Base-by-base conservation (phyloP, 345 rosid species). In the Lagerstroemia speciosa region DNA sequence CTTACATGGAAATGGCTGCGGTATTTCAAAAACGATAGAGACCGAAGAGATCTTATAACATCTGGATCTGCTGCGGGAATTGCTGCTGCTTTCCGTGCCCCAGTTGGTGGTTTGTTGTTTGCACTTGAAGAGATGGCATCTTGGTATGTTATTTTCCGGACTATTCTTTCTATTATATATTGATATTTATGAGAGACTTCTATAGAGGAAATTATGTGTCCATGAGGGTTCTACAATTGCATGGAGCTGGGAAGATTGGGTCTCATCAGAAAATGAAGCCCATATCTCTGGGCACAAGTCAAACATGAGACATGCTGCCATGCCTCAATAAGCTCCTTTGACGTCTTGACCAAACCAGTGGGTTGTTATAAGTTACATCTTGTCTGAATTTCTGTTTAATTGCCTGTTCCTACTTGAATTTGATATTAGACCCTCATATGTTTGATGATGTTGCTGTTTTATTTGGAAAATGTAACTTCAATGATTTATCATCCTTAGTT, bases 51-150 rank as follows among this genome's bases (percentile, higher is more conserved):
- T 77, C 90, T 94, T 73, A 92, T 91, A 20, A 89, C 99, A 30
- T 94, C 96, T 66, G 99, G 97, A 55, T 81, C 97, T 19, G 97
- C 99, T 70, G 97, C 97, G 73, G 99, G 99, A 75, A 93, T 93
- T 32, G 91, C 97, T 67, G 91, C 91, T 20, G 83, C 97, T 1
- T 93, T 93, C 70, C 91, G 96, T 69, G 90, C 97, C 65, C 99
- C 96, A 0, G 96, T 93, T 31, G 97, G 97, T 63, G 99, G 99
- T 63, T 83, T 89, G 75, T 78, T 93, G 66, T 93, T 93, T 65
- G 85, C 97, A 24, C 84, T 93, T 64, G 97, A 93, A 79, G 99
- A 91, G 83, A 91, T 91, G 96, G 84, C 97, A 26, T 91, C 97
- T 73, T 93, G 97, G 99, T 90, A 86, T 66, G 79, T 79, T 52